Conservation (phyloP, 2,329 filamentous ascomycete species). For the Camillea tinctor region DNA sequence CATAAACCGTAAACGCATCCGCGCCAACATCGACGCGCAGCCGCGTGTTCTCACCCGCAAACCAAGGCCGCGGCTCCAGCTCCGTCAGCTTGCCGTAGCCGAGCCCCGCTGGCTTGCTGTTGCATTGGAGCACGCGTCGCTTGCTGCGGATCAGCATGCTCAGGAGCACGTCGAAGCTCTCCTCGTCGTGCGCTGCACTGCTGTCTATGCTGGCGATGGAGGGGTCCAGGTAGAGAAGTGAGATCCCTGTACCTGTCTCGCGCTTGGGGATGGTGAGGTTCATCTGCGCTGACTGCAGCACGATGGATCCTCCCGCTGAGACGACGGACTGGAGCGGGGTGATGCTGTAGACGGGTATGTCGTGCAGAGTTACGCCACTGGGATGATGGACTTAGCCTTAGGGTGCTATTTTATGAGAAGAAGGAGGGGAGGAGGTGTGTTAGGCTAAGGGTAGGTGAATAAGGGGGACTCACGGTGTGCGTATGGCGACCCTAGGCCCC, state of each 20-base stretch:
- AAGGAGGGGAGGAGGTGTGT: too few species aligned
- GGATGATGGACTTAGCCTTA: background rate
- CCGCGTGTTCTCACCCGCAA: slow-evolving; percentile 5
- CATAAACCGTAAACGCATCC: slow-evolving; percentile 7
- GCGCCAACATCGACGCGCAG: slow-evolving; percentile 12
- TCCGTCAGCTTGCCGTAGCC: slow-evolving; percentile 9
- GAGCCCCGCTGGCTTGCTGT: slow-evolving; percentile 10
- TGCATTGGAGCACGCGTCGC: slow-evolving; percentile 11
- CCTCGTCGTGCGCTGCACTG: slow-evolving; percentile 7
- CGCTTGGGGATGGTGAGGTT: slow-evolving; percentile 4
- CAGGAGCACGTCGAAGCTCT: slow-evolving; percentile 16
- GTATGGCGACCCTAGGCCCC: background rate
- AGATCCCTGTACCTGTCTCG: slow-evolving; percentile 12
- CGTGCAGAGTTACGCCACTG: slow-evolving; percentile 11
- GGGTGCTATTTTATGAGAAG: background rate
- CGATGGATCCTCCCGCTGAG: slow-evolving; percentile 10
- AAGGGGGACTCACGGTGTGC: slow-evolving; percentile 1
- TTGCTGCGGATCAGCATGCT: slow-evolving; percentile 12
- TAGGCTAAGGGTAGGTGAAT: too few species aligned
- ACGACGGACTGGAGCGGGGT: slow-evolving; percentile 11
- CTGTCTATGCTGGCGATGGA: background rate
- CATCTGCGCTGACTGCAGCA: slow-evolving; percentile 12
- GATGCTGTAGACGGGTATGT: slow-evolving; percentile 11
- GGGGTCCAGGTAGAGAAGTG: slow-evolving; percentile 11
- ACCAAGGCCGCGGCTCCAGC: slow-evolving; percentile 14